Evolutionary conservation across 228 moss, liverwort and hornwort genomes (phyloP).

Genomic region (Sphagnum magellanicum): DNA sequence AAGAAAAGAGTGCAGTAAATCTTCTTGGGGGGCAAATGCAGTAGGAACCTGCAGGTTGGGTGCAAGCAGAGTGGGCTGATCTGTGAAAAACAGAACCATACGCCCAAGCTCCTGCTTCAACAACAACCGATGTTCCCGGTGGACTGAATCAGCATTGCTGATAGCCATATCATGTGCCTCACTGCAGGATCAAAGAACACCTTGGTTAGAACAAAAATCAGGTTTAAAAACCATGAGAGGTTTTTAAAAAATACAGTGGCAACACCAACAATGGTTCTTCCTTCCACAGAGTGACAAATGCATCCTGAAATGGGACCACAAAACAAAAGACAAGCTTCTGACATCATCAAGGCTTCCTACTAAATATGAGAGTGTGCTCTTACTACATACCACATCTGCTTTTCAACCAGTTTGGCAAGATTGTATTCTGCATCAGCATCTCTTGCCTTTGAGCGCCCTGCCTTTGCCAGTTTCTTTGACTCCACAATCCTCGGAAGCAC

Average conservation of each 20-base stretch:
- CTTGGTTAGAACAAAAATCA: background rate
- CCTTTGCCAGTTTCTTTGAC: constrained; percentile 89
- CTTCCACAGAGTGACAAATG: too few relatives aligned
- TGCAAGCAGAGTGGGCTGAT: constrained; percentile 91
- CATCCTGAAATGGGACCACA: too few relatives aligned
- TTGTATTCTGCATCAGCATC: constrained; percentile 96
- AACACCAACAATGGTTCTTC: too few relatives aligned
- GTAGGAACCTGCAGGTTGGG: constrained; percentile 76
- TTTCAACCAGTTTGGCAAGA: constrained; percentile 95
- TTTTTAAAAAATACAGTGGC: too few relatives aligned
- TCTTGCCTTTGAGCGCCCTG: constrained; percentile 77
- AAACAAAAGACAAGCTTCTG: too few relatives aligned
- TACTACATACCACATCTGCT: constrained; percentile 66
- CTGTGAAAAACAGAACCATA: constrained; percentile 91
- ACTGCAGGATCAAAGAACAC: constrained; percentile 19
- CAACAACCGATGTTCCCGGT: constrained; percentile 88
- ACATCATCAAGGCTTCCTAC: too few relatives aligned
- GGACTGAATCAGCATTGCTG: constrained; percentile 77
- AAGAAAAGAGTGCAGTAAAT: background rate
- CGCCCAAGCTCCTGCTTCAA: constrained; percentile 91
- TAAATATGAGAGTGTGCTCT: background rate
- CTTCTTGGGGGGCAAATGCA: background rate
- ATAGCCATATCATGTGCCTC: constrained; percentile 97
- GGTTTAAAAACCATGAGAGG: too few relatives aligned
- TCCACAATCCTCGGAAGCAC: constrained; percentile 92